Base-by-base conservation (phyloP, 106 monocot genomes). In the Agapanthus africanus region DNA sequence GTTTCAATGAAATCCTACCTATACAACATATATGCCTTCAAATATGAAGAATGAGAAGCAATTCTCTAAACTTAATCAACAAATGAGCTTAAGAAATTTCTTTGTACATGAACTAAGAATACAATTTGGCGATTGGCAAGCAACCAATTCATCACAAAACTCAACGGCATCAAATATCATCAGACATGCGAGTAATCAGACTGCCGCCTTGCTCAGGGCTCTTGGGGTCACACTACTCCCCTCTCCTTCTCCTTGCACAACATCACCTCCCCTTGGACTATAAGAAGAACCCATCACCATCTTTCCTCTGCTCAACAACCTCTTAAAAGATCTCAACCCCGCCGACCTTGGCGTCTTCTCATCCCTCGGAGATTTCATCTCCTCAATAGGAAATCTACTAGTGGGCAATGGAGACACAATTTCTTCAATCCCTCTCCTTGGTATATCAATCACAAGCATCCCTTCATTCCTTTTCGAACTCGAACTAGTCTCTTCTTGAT, bases 211-310 rank as follows among this genome's bases (percentile, higher is more conserved):
- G n/a, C 30, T 57, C 57, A 26, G 49, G 49, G 68, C 49, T 27
- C 49, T 68, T 47, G 68, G 68, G 32, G 68, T 38, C 15, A 34
- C 13, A 68, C 68, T 42, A 68, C 49, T 68, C 31, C 47, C 68
- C 34, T 66, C 66, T 41, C 65, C 65, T 37, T 27, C 59, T 51
- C 73, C 73, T 32, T 66, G 74, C 67, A 67, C 74, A 15, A 74
- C 42, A 57, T 74, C 74, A 6, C 56, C 54, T 25, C 64, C 50
- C 16, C 32, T 40, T 3, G 74, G 66, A 39, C 67, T 67, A 13
- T 8, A 37, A 41, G 39, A 19, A n/a, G 57, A 74, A 33, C 57
- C 74, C 2, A 40, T 22, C 11, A 22, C 32, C 41, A 25, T 56
- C 65, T 57, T 75, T 26, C 69, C 67, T 46, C 22, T 46, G 7